These are phyloP conservation scores for Combretum micranthum DNA, from an alignment of 345 rosid genomes.

Conservation along the genomic window DNA sequence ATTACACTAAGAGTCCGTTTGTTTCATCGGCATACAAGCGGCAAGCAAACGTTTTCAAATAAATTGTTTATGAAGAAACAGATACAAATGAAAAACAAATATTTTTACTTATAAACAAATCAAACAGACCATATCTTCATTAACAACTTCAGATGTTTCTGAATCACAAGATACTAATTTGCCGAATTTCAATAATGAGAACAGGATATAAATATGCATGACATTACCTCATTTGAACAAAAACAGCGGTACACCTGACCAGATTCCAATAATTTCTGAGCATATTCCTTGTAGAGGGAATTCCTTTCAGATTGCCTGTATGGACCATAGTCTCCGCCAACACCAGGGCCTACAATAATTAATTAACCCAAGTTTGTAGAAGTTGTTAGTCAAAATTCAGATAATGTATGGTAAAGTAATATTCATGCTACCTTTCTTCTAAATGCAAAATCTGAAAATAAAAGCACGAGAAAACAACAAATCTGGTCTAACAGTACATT, in stretches of 20 bases:
- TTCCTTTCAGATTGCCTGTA: slow-evolving; percentile 93
- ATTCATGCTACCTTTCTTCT: neutral
- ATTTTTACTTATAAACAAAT: no score
- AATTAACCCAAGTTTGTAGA: neutral
- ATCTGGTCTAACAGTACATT: no score
- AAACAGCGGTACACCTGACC: slow-evolving; percentile 90
- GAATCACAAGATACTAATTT: neutral
- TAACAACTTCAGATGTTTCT: neutral
- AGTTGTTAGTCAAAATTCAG: neutral
- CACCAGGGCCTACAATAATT: slow-evolving; percentile 52
- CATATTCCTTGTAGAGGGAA: slow-evolving; percentile 65
- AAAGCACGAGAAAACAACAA: no score
- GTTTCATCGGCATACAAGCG: no score
- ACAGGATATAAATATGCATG: neutral
- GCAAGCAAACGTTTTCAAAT: no score
- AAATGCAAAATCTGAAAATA: no score
- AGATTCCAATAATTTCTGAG: slow-evolving; percentile 70
- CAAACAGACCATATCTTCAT: no score
- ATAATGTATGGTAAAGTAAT: neutral
- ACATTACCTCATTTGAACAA: slow-evolving; percentile 70
- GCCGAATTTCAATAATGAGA: no score
- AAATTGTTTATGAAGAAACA: no score
- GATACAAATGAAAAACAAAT: no score
- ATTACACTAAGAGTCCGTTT: no score
- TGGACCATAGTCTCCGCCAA: slow-evolving; percentile 82